A percentile compares a stretch with the other conserved stretches of the same genome.
These are phyloP conservation scores for Tuber magnatum DNA, from an alignment of 495 filamentous ascomycete species.

Conservation along the genomic window DNA sequence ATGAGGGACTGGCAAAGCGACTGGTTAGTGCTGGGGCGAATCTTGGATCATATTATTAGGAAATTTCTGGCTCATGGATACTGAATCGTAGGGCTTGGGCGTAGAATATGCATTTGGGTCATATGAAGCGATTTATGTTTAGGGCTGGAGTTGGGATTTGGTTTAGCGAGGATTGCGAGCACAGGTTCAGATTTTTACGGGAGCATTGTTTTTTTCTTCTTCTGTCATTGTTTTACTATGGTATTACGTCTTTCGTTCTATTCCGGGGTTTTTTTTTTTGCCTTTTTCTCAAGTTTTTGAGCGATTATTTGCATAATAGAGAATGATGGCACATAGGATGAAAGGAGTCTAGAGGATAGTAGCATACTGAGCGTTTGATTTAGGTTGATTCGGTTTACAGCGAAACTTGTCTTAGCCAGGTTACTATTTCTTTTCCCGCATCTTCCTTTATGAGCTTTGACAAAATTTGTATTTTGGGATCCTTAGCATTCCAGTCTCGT, in stretches of 20 bases:
- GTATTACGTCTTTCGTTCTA: neutral
- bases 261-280: neutral
- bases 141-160: conserved; percentile 2
- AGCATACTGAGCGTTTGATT: neutral
- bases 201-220: neutral
- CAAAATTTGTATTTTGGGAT: neutral
- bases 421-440: neutral
- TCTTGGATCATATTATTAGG: conserved; percentile 1
- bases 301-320: neutral
- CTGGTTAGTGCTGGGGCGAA: neutral
- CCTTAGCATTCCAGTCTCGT: neutral
- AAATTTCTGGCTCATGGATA: neutral
- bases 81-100: neutral
- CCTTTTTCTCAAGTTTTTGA: neutral
- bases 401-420: neutral
- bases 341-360: neutral
- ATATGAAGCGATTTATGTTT: neutral
- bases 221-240: neutral
- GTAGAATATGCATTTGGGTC: neutral
- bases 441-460: neutral
- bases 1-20: conserved; percentile 1
- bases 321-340: neutral
- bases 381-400: neutral
- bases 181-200: neutral
- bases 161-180: neutral